Conservation (phyloP, 2,329 filamentous ascomycete species). For the Aspergillus bombycis region DNA sequence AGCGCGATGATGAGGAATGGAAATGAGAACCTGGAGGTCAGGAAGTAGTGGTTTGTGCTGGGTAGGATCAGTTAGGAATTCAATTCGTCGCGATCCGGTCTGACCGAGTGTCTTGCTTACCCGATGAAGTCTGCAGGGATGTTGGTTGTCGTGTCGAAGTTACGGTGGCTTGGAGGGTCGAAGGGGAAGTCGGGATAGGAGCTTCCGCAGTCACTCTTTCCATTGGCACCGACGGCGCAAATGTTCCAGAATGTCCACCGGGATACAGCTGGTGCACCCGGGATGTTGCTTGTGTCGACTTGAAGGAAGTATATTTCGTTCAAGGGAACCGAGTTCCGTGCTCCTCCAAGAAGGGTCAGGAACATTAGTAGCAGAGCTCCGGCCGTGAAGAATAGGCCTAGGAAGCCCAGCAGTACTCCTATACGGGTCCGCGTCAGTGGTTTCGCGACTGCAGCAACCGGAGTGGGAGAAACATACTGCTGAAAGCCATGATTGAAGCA, state of each 20-base stretch:
- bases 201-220: conserved; percentile 65
- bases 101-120: conserved; percentile 38
- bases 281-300: conserved; percentile 74
- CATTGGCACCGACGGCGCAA: conserved; percentile 63
- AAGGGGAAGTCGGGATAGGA: conserved; percentile 68
- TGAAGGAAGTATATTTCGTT: conserved; percentile 83
- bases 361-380: conserved; percentile 66
- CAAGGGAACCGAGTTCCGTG: conserved; percentile 59
- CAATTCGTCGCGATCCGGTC: conserved; percentile 22
- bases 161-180: conserved; percentile 58
- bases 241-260: conserved; percentile 93
- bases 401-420: conserved; percentile 60
- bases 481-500: conserved; percentile 27
- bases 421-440: conserved; percentile 13
- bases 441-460: background rate
- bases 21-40: conserved; percentile 90
- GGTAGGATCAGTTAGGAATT: background rate
- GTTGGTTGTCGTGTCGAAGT: conserved; percentile 61
- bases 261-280: conserved; percentile 66
- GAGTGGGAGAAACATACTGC: conserved; percentile 33
- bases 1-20: conserved; percentile 85
- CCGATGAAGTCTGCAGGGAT: conserved; percentile 59
- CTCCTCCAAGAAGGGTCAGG: conserved; percentile 67
- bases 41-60: conserved; percentile 70
- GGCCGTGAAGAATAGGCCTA: conserved; percentile 65